Base-by-base conservation (phyloP, 345 rosid genomes). In the Firmiana major region DNA sequence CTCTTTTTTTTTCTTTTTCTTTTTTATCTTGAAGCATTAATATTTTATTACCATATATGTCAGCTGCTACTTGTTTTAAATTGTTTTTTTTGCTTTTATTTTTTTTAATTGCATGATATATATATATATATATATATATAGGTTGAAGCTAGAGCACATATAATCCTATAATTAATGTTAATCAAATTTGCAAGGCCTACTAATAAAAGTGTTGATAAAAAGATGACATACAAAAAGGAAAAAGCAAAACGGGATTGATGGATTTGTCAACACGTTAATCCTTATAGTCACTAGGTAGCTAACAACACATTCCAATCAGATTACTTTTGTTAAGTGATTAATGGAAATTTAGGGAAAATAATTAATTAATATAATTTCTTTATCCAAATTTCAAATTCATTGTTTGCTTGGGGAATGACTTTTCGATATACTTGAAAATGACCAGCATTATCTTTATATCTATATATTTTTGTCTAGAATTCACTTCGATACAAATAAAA, bases 321-420 rank as follows among this genome's bases (percentile, higher is more conserved):
- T 34, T 71, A 34, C 26, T 51, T 9, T 51, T 4, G 36, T 53
- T 68, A 24, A 70, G 54, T 67, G 57, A 8, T 28, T 70, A 17
- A 70, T 26, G 4, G 5, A 48, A 1, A 48, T 15, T 48, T 13
- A 4, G 9, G 15, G 53, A 5, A 4, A 6, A 48, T 48, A 48
- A 48, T 48, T 48, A 0, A 48, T 48, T 15, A 46, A 46, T 10
- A 31, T 85, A 16, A 73, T 77, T 89, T 1, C 34, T 80, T 88
- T 63, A 82, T 28, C 45, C 43, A 28, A 51, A 17, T 31, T 70
- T 71, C 17, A 71, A 49, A 71, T 51, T 17, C 8, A 28, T 49
- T 28, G 7, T 70, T 70, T 49, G 40, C 34, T 26, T 26, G 38
- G 57, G 57, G 34, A 0, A 11, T 46, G 9, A 46, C 0, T 46